Percentiles rank a stretch among this genome's conserved stretches.
Conservation (phyloP, 176 grass and related monocot species). For the Elymus sibiricus region DNA sequence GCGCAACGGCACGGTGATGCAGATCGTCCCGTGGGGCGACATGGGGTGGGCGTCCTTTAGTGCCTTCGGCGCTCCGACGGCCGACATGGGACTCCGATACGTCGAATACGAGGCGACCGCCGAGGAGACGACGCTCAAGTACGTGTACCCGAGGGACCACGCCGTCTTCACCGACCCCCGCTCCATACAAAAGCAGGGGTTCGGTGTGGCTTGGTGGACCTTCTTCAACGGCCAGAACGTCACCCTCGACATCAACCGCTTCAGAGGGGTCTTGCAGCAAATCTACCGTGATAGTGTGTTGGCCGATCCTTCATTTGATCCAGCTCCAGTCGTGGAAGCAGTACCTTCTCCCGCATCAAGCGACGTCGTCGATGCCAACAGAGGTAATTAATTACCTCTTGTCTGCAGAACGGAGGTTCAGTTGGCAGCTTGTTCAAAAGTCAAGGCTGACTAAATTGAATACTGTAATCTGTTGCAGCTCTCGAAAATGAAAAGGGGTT, state of each 20-base stretch:
- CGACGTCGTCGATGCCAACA: neutral
- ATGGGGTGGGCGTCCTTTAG: slow-evolving; percentile 38
- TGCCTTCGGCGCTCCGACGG: slow-evolving; percentile 46
- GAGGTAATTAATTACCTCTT: neutral
- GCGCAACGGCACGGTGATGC: slow-evolving; percentile 45
- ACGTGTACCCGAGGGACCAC: slow-evolving; percentile 51
- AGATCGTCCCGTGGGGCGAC: slow-evolving; percentile 66
- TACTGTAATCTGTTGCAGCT: slow-evolving; percentile 21
- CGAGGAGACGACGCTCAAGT: slow-evolving; percentile 63
- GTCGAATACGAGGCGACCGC: slow-evolving; percentile 63
- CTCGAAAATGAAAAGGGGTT: neutral
- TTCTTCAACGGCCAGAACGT: slow-evolving; percentile 63
- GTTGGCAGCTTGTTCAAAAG: neutral
- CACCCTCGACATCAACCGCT: slow-evolving; percentile 52
- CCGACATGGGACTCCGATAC: slow-evolving; percentile 63
- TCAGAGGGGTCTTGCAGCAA: slow-evolving; percentile 33
- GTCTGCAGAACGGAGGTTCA: neutral
- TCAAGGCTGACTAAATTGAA: neutral
- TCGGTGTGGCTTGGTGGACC: slow-evolving; percentile 17
- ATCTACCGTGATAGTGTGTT: slow-evolving; percentile 19
- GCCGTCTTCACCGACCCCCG: slow-evolving; percentile 50
- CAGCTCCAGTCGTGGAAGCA: neutral
- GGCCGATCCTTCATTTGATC: neutral
- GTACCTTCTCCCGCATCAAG: neutral
- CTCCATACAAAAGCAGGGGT: slow-evolving; percentile 46